Evolutionary conservation across 108 stramenopile genomes (phyloP), one percentile per base, ranked within the genome.

Genomic region (Mediolabrus comicus): DNA sequence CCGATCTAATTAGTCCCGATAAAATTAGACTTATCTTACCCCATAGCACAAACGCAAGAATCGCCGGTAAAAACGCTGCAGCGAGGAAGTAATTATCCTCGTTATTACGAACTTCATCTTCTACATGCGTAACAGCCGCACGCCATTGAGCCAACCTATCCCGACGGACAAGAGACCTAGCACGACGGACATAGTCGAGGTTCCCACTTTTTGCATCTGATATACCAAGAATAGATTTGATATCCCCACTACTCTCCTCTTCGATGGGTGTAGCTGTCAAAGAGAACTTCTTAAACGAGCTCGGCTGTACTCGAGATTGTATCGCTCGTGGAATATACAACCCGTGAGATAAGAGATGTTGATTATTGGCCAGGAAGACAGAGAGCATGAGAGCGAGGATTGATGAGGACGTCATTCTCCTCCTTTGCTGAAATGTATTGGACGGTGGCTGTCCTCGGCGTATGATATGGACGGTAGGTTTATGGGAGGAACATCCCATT

Each of bases 1-100:
- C 22, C 5, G 46, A 49, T 1, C 8, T 9, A 14, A 74, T 35
- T 28, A 61, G 59, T 6, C 25, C 29, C 10, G 73, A 53, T 28
- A 68, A 61, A 16, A n/a, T 59, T 11, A 67, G 14, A 58, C 66
- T 68, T 14, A 74, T 68, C 25, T 67, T 25, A 22, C 54, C 39
- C 66, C 66, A 74, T 10, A 49, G 46, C 11, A 69, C 2, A 69
- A 30, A 74, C 11, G 73, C 73, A n/a, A 68, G 27, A 8, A 74
- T 32, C 2, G 41, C 39, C 22, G 73, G 73, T 19, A 69, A 3
- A 22, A 67, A 29, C 8, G 46, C 46, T 49, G 46, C 46, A 24
- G 22, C 9, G 19, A 49, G 46, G 22, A 49, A 49, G 6, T 49
- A 49, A 22, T 22, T 49, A 49, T 49, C 46, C 22, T 49, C 19